These are phyloP conservation scores for Kuraishia cidri DNA, from an alignment of 805 yeast species.

Conservation along the genomic window DNA sequence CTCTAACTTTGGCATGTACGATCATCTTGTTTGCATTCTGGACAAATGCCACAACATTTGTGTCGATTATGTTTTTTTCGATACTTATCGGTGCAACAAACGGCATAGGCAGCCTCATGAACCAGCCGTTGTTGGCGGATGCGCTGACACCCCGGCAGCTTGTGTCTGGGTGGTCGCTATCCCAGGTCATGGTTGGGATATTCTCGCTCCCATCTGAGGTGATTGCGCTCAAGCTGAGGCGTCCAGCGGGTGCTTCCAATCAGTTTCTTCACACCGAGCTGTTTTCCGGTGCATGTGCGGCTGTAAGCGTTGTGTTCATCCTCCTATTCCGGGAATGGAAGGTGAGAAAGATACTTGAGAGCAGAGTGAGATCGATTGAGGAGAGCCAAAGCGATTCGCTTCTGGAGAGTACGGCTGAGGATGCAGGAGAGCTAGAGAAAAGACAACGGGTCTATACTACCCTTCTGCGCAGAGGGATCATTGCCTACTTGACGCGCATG, in stretches of 20 bases:
- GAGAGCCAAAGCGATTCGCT: slow-evolving; percentile 7
- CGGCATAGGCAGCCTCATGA: slow-evolving; percentile 31
- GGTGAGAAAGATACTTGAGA: slow-evolving; percentile 14
- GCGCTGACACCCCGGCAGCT: slow-evolving; percentile 13
- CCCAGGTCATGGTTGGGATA: slow-evolving; percentile 15
- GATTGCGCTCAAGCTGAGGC: slow-evolving; percentile 16
- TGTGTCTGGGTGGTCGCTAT: slow-evolving; percentile 19
- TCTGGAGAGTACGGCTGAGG: no score
- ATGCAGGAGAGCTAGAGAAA: no score
- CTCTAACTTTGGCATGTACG: slow-evolving; percentile 22
- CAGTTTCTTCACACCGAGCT: slow-evolving; percentile 56
- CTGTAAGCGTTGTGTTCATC: slow-evolving; percentile 22
- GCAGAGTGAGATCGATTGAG: slow-evolving; percentile 3
- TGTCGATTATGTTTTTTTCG: slow-evolving; percentile 28
- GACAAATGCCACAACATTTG: slow-evolving; percentile 23
- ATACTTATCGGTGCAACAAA: slow-evolving; percentile 32
- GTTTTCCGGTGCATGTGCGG: slow-evolving; percentile 33
- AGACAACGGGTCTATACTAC: no score
- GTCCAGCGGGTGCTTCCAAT: slow-evolving; percentile 7
- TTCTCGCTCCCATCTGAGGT: slow-evolving; percentile 19
- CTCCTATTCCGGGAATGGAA: slow-evolving; percentile 43
- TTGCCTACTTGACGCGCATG: slow-evolving; percentile 8
- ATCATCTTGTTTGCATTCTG: slow-evolving; percentile 35
- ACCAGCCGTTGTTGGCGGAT: slow-evolving; percentile 19
- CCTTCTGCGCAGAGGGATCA: no score